Conservation (phyloP, 2,329 filamentous ascomycete genomes). For the Aspergillus tamarii region DNA sequence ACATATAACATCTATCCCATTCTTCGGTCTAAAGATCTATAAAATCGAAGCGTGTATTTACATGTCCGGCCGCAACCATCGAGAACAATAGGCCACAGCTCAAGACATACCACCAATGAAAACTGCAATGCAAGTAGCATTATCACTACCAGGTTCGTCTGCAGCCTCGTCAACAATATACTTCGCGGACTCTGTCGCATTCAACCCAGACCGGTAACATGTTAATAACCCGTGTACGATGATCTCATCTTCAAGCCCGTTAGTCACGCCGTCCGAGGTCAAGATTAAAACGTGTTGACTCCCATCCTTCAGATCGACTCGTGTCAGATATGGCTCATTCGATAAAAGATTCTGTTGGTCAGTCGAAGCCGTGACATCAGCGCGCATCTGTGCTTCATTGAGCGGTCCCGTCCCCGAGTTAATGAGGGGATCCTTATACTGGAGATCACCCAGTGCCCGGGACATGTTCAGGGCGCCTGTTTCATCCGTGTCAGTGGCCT, state of each 20-base stretch:
- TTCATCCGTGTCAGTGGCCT: neutral
- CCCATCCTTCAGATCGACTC: constrained; percentile 2
- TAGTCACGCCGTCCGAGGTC: constrained; percentile 17
- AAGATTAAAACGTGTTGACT: constrained; percentile 9
- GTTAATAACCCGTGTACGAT: constrained; percentile 1
- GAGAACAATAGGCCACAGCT: neutral
- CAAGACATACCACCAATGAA: constrained; percentile 8
- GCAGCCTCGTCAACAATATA: constrained; percentile 8
- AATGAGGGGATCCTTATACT: constrained; percentile 15
- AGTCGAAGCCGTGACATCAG: neutral
- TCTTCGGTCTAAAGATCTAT: neutral
- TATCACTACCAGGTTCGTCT: constrained; percentile 7
- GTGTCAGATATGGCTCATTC: constrained; percentile 1
- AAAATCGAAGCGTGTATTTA: neutral
- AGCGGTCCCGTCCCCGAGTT: neutral
- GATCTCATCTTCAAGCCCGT: constrained; percentile 5
- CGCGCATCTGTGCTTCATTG: neutral
- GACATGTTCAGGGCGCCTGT: constrained; percentile 18
- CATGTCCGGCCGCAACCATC: neutral
- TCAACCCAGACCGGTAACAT: constrained; percentile 2
- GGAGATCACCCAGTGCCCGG: constrained; percentile 16
- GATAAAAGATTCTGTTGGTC: constrained; percentile 6
- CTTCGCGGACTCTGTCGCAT: constrained; percentile 2
- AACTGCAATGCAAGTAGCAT: constrained; percentile 14
- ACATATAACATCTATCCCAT: neutral